Base-by-base conservation (phyloP, 495 filamentous ascomycete species). In the Penicillium psychrofluorescens region DNA sequence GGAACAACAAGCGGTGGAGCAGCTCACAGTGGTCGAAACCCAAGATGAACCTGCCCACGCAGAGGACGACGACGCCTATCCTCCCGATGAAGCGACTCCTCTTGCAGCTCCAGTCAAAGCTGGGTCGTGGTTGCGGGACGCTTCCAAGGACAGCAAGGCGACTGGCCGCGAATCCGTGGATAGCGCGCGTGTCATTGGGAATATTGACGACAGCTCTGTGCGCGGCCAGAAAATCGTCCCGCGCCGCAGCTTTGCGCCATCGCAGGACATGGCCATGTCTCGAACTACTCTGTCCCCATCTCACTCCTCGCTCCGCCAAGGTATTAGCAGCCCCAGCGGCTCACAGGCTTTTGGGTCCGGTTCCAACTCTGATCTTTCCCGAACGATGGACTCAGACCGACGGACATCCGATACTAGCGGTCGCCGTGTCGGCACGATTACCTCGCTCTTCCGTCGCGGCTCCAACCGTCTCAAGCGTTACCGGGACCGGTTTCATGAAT, bases 371-470 rank as follows among this genome's bases (percentile, higher is more conserved):
- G 71, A 77, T 46, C 46, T 75, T 7, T 70, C 71, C 2, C 59
- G 68, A 33, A 59, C 54, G n/a, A 35, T 58, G 11, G 62, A 67
- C 12, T 59, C 53, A 14, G 59, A 73, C 33, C 65, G 67, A 41
- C 74, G 71, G 34, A 59, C 63, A 14, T 78, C 76, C 8, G 75
- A 76, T 31, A 53, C 67, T 15, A 74, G 74, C 41, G 58, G 52
- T 42, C 64, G 62, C 3, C 67, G 65, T 34, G 54, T 61, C 2
- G 66, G 66, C 36, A 62, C 66, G 5, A 70, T 87, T 78, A 75
- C 80, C 6, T 83, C 84, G 0, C 77, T 94, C 13, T 92, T 95
- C 68, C 78, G 75, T 44, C 84, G 88, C 43, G 76, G 75, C 39
- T 76, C 68, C 29, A 72, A 71, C 9, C 70, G 76, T 36, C 51